These are phyloP conservation scores for Blastomyces parvus DNA, from an alignment of 2,329 filamentous ascomycete species.

Conservation along the genomic window DNA sequence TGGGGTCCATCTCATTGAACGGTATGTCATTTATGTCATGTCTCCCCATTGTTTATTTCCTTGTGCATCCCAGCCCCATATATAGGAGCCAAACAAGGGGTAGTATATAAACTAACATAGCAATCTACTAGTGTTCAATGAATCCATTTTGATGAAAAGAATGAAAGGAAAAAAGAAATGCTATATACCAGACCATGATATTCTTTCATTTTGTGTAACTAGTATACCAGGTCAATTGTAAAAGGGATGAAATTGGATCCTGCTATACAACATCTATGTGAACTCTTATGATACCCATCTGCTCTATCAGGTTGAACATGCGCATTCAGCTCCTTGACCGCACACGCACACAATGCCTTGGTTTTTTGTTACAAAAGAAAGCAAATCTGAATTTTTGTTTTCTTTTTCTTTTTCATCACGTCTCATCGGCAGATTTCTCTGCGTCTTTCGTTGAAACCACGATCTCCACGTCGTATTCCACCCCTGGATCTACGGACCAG, in stretches of 20 bases:
- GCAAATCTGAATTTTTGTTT: neutral
- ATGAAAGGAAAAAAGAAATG: neutral
- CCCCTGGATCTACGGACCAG: neutral
- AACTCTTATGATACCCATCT: neutral
- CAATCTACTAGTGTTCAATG: conserved; percentile 3
- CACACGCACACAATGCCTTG: neutral
- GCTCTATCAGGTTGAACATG: neutral
- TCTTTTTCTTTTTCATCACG: neutral
- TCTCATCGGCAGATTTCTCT: neutral
- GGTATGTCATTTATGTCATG: conserved; percentile 45
- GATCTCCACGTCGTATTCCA: neutral
- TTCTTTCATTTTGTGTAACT: conserved; percentile 3
- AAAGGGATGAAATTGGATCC: neutral
- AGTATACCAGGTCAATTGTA: conserved; percentile 3
- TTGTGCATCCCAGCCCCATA: neutral
- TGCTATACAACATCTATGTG: conserved; percentile 4
- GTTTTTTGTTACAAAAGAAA: neutral
- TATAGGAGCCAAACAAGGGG: neutral
- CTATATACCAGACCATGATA: neutral
- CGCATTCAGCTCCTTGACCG: neutral
- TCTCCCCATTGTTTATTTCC: neutral
- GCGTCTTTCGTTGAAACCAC: neutral
- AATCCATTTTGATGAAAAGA: neutral
- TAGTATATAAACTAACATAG: neutral
- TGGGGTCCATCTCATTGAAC: conserved; percentile 89